Evolutionary conservation across 2,329 filamentous ascomycete species (phyloP).

Genomic region (Epichloe sp.): DNA sequence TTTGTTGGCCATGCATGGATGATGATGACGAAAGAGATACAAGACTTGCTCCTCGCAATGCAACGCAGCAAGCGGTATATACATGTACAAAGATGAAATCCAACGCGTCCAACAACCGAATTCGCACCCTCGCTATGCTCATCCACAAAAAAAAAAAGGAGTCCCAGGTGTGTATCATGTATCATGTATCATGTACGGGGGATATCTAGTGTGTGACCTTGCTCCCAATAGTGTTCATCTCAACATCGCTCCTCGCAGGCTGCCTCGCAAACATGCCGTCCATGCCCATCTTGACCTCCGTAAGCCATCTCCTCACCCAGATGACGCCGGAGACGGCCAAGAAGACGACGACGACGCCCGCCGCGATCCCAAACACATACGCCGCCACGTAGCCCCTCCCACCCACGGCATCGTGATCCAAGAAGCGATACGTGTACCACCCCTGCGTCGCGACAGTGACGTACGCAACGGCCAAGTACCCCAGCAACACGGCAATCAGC

Average conservation of each 20-base stretch:
- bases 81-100: too few species aligned
- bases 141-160: too few species aligned
- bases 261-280: constrained; percentile 27
- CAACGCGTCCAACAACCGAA: too few species aligned
- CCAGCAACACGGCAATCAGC: constrained; percentile 54
- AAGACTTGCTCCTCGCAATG: too few species aligned
- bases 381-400: constrained; percentile 39
- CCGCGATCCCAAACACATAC: constrained; percentile 48
- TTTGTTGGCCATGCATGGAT: neutral
- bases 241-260: constrained; percentile 12
- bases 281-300: constrained; percentile 32
- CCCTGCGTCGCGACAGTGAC: constrained; percentile 53
- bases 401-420: constrained; percentile 48
- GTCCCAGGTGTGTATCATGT: too few species aligned
- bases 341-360: constrained; percentile 40
- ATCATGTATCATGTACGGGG: too few species aligned
- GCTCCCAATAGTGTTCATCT: constrained; percentile 11
- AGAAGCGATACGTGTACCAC: constrained; percentile 67
- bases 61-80: too few species aligned
- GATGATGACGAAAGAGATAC: too few species aligned
- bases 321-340: constrained; percentile 36
- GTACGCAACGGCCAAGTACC: constrained; percentile 65
- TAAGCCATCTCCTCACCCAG: constrained; percentile 34
- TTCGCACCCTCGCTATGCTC: too few species aligned
- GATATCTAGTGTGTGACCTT: neutral